Evolutionary conservation across 495 filamentous ascomycete genomes (phyloP).

Genomic region (Neurospora discreta): DNA sequence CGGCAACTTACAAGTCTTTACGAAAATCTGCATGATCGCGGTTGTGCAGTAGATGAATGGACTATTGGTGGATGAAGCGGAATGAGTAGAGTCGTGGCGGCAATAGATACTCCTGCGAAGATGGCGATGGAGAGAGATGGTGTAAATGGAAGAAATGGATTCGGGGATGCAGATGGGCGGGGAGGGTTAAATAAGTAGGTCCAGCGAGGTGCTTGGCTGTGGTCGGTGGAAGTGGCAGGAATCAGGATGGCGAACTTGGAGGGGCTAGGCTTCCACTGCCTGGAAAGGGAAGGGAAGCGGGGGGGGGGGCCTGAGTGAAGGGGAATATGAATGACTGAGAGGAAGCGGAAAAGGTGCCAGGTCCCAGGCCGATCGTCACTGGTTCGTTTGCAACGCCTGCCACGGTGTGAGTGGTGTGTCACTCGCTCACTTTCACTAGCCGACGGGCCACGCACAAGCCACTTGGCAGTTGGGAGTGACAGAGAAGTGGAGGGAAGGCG

Average conservation of each 20-base stretch:
- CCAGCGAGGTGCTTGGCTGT: conserved; percentile 23
- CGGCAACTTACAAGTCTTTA: conserved; percentile 76
- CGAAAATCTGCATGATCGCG: conserved; percentile 86
- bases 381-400: not conserved
- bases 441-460: not conserved
- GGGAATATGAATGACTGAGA: not conserved
- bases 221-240: conserved; percentile 25
- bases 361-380: not conserved
- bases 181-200: conserved; percentile 19
- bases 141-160: conserved; percentile 1
- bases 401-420: not conserved
- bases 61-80: not conserved
- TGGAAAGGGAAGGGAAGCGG: not conserved
- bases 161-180: conserved; percentile 4
- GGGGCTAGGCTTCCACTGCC: not conserved
- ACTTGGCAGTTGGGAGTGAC: conserved; percentile 6
- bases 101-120: conserved; percentile 4
- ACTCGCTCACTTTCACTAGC: not conserved
- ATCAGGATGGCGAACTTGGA: conserved; percentile 15
- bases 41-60: not conserved
- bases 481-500: conserved; percentile 20
- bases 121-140: conserved; percentile 17
- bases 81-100: conserved; percentile 7
- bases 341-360: not conserved
- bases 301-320: not conserved